phyloP scores from a whole-genome alignment of 2,329 filamentous ascomycete genomes.

The Blumeriella jaapii region DNA sequence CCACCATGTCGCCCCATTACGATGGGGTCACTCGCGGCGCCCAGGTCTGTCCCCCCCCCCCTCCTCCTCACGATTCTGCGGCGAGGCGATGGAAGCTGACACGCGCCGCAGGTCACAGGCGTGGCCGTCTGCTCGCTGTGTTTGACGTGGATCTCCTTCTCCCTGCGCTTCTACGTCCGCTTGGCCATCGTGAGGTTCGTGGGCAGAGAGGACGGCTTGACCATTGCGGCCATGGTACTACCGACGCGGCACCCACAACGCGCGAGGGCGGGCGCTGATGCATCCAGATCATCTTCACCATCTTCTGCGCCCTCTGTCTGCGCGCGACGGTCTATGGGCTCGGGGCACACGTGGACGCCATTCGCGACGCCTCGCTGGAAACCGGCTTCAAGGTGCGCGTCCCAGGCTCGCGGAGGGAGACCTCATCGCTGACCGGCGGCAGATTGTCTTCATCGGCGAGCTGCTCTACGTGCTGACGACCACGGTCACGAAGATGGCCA shows the following conservation, averaged over 20 bases:
- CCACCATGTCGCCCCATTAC: no score
- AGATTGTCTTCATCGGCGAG: slow-evolving; percentile 24
- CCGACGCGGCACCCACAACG: background rate
- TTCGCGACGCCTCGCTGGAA: slow-evolving; percentile 10
- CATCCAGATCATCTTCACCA: slow-evolving; percentile 19
- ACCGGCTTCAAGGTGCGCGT: slow-evolving; percentile 19
- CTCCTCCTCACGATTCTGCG: background rate
- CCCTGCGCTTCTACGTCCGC: slow-evolving; percentile 24
- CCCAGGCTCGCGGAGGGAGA: background rate
- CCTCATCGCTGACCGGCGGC: background rate
- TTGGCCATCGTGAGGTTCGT: slow-evolving; percentile 22
- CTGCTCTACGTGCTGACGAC: slow-evolving; percentile 24
- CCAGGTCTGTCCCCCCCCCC: slow-evolving; percentile 1
- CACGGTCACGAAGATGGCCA: slow-evolving; percentile 22
- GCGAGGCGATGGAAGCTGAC: background rate
- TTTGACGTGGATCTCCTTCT: slow-evolving; percentile 26
- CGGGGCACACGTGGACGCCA: slow-evolving; percentile 23
- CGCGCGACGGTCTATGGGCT: slow-evolving; percentile 18
- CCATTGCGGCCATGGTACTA: slow-evolving; percentile 20
- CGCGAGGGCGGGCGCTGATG: slow-evolving; percentile 1
- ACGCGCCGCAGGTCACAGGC: slow-evolving; percentile 19
- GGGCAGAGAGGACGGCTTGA: slow-evolving; percentile 25
- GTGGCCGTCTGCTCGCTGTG: slow-evolving; percentile 28
- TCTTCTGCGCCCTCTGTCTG: slow-evolving; percentile 20
- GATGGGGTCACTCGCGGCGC: slow-evolving; percentile 10